phyloP scores from a whole-genome alignment of 139 green algal species.

The Micractinium conductrix region DNA sequence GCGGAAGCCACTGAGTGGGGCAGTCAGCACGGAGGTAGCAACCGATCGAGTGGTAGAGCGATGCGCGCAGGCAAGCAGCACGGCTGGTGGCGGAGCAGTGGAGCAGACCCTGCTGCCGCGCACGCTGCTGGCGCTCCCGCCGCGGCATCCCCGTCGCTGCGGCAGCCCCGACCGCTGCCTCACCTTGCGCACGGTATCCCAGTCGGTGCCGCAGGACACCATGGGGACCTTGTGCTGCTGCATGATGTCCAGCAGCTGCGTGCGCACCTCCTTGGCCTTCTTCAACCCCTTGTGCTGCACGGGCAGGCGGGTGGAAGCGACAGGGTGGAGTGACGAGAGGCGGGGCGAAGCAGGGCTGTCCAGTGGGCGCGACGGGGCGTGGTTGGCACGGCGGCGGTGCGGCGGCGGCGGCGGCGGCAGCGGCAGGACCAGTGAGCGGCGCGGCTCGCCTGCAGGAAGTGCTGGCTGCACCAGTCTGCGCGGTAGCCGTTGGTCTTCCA shows the following conservation, averaged over 20 bases:
- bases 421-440: too few relatives aligned
- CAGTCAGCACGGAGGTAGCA: too few relatives aligned
- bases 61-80: too few relatives aligned
- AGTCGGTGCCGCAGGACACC: conserved; percentile 79
- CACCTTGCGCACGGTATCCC: conserved; percentile 92
- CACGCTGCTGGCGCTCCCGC: too few relatives aligned
- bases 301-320: background rate
- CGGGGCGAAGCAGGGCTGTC: background rate
- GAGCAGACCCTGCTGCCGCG: too few relatives aligned
- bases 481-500: conserved; percentile 96
- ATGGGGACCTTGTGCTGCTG: conserved; percentile 87
- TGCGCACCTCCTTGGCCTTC: conserved; percentile 88
- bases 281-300: conserved; percentile 87
- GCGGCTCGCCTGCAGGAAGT: conserved; percentile 88
- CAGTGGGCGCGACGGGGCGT: background rate
- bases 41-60: too few relatives aligned
- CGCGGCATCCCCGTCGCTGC: too few relatives aligned
- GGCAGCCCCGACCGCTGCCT: too few relatives aligned
- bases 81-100: too few relatives aligned
- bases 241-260: conserved; percentile 97
- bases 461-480: conserved; percentile 90
- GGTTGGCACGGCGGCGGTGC: background rate
- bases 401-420: background rate
- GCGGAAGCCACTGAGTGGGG: too few relatives aligned
- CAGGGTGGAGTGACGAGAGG: background rate